Evolutionary conservation across 371 early-diverging fungal genomes (phyloP).

Genomic region (Lichtheimia ornata): DNA sequence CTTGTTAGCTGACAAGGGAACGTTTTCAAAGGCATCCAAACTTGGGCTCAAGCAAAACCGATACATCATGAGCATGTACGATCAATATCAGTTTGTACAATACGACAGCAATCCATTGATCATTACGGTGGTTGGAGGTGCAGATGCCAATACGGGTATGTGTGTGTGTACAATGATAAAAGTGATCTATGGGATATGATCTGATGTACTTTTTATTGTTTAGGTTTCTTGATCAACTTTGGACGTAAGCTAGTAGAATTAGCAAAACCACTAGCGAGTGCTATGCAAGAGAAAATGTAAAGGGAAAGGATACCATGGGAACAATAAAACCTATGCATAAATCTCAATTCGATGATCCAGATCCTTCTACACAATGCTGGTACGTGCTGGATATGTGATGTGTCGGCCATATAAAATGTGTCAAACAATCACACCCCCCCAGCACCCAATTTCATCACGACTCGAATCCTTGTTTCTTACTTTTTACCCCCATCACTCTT

Average conservation of each 20-base stretch:
- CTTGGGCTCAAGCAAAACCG: conserved; percentile 64
- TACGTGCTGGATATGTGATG: no score
- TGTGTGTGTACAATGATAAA: conserved; percentile 12
- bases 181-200: not conserved
- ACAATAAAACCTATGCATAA: not conserved
- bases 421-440: not conserved
- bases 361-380: no score
- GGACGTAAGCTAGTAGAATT: conserved; percentile 28
- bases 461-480: not conserved
- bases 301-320: conserved; percentile 12
- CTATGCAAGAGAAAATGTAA: conserved; percentile 22
- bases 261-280: conserved; percentile 31
- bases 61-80: conserved; percentile 61
- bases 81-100: conserved; percentile 62
- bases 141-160: conserved; percentile 61
- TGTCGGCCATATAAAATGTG: not conserved
- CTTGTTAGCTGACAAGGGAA: not conserved
- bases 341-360: not conserved
- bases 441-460: not conserved
- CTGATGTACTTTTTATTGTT: not conserved
- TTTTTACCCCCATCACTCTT: not conserved
- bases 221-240: conserved; percentile 38
- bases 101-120: conserved; percentile 59
- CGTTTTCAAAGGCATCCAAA: conserved; percentile 54
- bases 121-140: conserved; percentile 58